Evolutionary conservation across 1,284 basidiomycete species (phyloP), one percentile per base, ranked within the genome.

Genomic region (Mycena citricolor): DNA sequence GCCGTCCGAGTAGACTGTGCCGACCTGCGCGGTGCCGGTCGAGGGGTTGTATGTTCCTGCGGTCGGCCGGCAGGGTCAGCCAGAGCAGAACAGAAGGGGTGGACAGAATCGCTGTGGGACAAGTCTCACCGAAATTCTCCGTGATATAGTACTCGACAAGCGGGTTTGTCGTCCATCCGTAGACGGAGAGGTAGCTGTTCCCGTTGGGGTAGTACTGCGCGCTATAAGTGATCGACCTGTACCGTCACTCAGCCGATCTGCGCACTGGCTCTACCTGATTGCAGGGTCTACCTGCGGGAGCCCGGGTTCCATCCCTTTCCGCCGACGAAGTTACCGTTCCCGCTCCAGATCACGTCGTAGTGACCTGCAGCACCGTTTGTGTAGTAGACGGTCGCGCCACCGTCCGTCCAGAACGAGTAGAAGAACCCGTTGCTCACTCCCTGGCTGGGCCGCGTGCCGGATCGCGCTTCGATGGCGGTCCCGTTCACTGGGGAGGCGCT

Each of bases 81-180:
- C n/a, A n/a, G n/a, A n/a, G n/a, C n/a, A n/a, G n/a, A n/a, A n/a
- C n/a, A n/a, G n/a, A n/a, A n/a, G n/a, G n/a, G n/a, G n/a, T n/a
- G n/a, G n/a, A n/a, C n/a, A n/a, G n/a, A n/a, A n/a, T n/a, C n/a
- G n/a, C n/a, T n/a, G n/a, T n/a, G n/a, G n/a, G n/a, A n/a, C n/a
- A n/a, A n/a, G n/a, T n/a, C n/a, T 3, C 19, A 21, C 66, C 66
- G 53, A 59, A 71, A 19, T 56, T 55, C 47, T 71, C 69, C 40
- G 61, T 52, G 56, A 70, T 60, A 57, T 66, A 67, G 61, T 68
- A 69, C 54, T 70, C 68, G 54, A 67, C 57, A 42, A 68, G 61
- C 12, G 63, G 57, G 54, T 57, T 61, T 17, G 55, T 57, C 10
- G 63, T 66, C 66, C 65, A 67, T 20, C 66, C 66, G 41, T 67